Conservation (phyloP, 768 basidiomycete genomes). For the Serpula lacrymans region DNA sequence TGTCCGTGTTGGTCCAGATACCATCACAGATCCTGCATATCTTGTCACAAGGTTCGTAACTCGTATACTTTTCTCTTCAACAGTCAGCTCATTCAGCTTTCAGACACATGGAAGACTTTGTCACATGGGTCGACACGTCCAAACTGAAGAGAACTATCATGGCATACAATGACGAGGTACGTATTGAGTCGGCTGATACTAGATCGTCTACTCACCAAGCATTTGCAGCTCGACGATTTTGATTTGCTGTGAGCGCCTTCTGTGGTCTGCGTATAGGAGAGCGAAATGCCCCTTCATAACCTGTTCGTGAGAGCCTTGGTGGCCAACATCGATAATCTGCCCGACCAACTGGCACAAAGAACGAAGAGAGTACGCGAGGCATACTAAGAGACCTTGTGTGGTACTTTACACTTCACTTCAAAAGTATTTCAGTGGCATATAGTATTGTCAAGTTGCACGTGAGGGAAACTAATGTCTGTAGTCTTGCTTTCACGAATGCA, state of each 20-base stretch:
- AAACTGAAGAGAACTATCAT: slow-evolving; percentile 95
- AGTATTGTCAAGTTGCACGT: no score
- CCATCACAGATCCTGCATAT: slow-evolving; percentile 94
- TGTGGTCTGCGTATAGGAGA: background rate
- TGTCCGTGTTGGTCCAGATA: slow-evolving; percentile 93
- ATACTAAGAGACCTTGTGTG: no score
- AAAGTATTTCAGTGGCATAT: no score
- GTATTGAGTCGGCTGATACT: slow-evolving; percentile 11
- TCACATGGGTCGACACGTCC: slow-evolving; percentile 98
- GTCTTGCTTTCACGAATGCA: no score
- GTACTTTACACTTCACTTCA: no score
- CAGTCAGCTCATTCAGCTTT: slow-evolving; percentile 4
- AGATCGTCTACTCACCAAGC: slow-evolving; percentile 12
- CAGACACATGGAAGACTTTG: slow-evolving; percentile 98
- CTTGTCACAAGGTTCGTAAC: slow-evolving; percentile 76
- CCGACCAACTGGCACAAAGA: background rate
- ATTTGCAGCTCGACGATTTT: slow-evolving; percentile 83
- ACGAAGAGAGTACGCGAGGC: no score
- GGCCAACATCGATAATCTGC: background rate
- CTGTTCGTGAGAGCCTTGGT: no score
- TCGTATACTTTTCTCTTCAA: slow-evolving; percentile 2
- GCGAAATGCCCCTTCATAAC: no score
- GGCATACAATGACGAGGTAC: slow-evolving; percentile 93
- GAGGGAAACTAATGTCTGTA: no score
- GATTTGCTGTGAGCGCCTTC: slow-evolving; percentile 65